Evolutionary conservation across 805 yeast species (phyloP).

Genomic region (Wickerhamiella kurtzmanii): DNA sequence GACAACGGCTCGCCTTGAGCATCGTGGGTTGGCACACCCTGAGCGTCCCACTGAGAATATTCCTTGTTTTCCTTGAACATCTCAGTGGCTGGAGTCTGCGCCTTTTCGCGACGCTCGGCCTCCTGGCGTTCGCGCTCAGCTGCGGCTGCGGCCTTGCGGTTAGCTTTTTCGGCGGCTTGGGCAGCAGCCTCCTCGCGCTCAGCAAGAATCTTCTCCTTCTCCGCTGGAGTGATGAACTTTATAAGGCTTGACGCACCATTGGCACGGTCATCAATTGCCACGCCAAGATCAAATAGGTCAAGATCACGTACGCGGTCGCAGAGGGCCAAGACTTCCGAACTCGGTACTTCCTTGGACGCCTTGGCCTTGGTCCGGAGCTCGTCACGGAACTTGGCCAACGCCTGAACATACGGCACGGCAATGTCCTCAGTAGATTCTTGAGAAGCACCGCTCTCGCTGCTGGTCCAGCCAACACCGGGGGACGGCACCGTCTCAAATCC

Average conservation of each 20-base stretch:
- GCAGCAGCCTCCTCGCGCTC: conserved; percentile 45
- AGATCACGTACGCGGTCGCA: conserved; percentile 63
- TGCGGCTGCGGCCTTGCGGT: conserved; percentile 36
- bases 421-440: conserved; percentile 41
- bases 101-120: conserved; percentile 57
- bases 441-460: conserved; percentile 24
- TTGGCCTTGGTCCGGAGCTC: conserved; percentile 64
- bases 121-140: conserved; percentile 24
- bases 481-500: conserved; percentile 54
- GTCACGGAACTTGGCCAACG: conserved; percentile 70
- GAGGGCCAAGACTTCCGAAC: conserved; percentile 41
- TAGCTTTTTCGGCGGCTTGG: conserved; percentile 41
- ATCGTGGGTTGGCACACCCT: conserved; percentile 70
- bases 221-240: conserved; percentile 61
- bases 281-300: conserved; percentile 61
- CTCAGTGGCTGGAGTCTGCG: conserved; percentile 54
- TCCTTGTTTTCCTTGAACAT: conserved; percentile 42
- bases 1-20: conserved; percentile 60
- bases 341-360: conserved; percentile 30
- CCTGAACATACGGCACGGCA: conserved; percentile 68
- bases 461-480: conserved; percentile 61
- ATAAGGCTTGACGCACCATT: conserved; percentile 68
- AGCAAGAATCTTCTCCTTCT: conserved; percentile 47
- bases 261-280: conserved; percentile 78
- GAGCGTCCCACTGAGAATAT: conserved; percentile 69